Evolutionary conservation across 2,329 filamentous ascomycete genomes (phyloP).

Genomic region (Pseudocercospora ulei): DNA sequence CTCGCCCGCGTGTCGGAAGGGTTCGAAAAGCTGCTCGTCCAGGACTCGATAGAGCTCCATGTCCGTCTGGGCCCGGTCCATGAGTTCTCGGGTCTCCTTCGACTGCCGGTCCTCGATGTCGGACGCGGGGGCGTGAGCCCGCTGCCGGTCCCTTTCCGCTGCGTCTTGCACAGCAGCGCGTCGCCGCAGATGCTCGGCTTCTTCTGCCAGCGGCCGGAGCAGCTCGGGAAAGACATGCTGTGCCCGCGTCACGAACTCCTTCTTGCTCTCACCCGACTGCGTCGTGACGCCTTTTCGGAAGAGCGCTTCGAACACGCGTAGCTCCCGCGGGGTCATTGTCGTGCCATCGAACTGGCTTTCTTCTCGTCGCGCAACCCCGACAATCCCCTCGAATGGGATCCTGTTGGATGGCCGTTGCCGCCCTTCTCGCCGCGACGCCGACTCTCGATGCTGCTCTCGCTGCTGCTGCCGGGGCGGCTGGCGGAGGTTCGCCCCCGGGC

Average conservation of each 20-base stretch:
- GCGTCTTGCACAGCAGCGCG: conserved; percentile 1
- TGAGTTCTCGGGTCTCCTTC: conserved; percentile 44
- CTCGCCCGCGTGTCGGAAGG: conserved; percentile 4
- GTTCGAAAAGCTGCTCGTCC: conserved; percentile 55
- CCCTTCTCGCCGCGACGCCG: no score
- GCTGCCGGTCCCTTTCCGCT: background rate
- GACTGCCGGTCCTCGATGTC: conserved; percentile 15
- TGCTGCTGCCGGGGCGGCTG: no score
- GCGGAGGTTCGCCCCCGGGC: no score
- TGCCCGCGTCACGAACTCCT: conserved; percentile 1
- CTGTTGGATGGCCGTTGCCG: no score
- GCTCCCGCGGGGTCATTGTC: conserved; percentile 23
- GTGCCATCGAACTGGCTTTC: conserved; percentile 16
- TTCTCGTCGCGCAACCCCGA: conserved; percentile 9
- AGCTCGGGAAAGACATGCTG: conserved; percentile 18
- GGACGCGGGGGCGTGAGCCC: background rate
- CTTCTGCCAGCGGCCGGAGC: conserved; percentile 21
- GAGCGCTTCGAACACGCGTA: conserved; percentile 19
- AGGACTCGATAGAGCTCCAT: conserved; percentile 57
- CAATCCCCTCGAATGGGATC: conserved; percentile 19
- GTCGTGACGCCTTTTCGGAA: conserved; percentile 14
- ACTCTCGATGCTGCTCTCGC: no score
- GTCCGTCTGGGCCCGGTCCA: conserved; percentile 52
- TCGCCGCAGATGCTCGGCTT: conserved; percentile 16
- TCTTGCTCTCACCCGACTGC: conserved; percentile 6